phyloP scores from a whole-genome alignment of 2,329 filamentous ascomycete genomes.

The Tolypocladium ophioglossoides region DNA sequence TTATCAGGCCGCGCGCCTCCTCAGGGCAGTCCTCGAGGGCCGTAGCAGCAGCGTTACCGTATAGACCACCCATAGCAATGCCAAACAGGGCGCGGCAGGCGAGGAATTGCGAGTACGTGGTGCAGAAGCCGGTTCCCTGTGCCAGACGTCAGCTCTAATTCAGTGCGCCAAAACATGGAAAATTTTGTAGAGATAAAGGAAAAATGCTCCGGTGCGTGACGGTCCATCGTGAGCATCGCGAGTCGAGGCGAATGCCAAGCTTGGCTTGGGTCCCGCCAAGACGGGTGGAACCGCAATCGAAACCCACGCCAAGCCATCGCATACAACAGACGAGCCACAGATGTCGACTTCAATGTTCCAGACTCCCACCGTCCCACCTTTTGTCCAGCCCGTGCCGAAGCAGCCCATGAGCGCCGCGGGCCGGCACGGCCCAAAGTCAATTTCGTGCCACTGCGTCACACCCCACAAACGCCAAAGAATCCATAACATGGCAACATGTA shows the following conservation, averaged over 20 bases:
- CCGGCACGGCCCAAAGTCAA: background rate
- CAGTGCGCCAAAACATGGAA: too few species aligned
- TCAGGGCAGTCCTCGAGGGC: slow-evolving; percentile 64
- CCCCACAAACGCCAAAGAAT: background rate
- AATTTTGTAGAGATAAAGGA: too few species aligned
- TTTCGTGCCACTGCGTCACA: background rate
- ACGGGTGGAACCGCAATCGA: slow-evolving; percentile 4
- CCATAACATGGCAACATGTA: too few species aligned
- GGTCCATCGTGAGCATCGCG: background rate
- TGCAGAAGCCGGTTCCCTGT: slow-evolving; percentile 55
- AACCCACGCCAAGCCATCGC: background rate
- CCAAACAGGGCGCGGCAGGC: slow-evolving; percentile 68
- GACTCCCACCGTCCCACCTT: background rate
- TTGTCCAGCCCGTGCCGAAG: too few species aligned
- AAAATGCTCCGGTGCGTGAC: background rate
- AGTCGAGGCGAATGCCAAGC: too few species aligned
- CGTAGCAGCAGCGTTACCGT: slow-evolving; percentile 71
- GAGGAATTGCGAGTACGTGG: slow-evolving; percentile 61
- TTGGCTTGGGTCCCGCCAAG: slow-evolving; percentile 2
- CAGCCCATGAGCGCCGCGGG: too few species aligned
- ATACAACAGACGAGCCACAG: background rate
- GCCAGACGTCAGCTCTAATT: too few species aligned
- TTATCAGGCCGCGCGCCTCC: slow-evolving; percentile 62
- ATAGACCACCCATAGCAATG: slow-evolving; percentile 70
- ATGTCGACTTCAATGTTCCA: background rate